phyloP scores from a whole-genome alignment of 148 eudicot species.

The Rhododendron vialii region DNA sequence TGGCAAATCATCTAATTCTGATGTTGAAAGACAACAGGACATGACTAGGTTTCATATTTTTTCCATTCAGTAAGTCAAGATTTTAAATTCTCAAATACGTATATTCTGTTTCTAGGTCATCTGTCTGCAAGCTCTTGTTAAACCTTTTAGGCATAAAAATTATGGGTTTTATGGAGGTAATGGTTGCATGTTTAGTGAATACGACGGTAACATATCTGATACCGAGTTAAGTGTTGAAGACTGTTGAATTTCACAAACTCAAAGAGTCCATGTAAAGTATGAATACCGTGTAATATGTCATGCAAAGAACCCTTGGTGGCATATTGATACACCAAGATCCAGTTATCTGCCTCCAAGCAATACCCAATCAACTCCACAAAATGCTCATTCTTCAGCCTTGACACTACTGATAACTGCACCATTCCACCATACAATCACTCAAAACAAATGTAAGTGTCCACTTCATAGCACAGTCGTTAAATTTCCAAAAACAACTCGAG shows the following conservation, averaged over 20 bases:
- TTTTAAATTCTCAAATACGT: neutral
- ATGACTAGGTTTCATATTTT: neutral
- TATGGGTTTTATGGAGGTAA: neutral
- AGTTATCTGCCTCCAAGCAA: constrained; percentile 54
- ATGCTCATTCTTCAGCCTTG: constrained; percentile 62
- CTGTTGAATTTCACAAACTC: neutral
- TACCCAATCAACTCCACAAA: constrained; percentile 63
- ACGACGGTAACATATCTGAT: neutral
- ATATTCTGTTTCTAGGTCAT: neutral
- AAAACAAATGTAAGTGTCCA: neutral
- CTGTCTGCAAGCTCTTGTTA: neutral
- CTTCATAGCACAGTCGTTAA: neutral
- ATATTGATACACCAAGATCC: constrained; percentile 55
- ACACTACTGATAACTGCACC: constrained; percentile 59
- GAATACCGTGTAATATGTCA: constrained; percentile 56
- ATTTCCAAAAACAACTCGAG: neutral
- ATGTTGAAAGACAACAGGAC: neutral
- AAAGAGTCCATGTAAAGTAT: neutral
- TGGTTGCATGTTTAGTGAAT: neutral
- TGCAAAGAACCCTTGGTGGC: constrained; percentile 64
- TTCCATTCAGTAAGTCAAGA: neutral
- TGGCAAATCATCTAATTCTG: neutral
- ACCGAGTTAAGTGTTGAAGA: neutral
- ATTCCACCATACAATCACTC: neutral
- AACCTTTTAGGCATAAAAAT: neutral